A percentile compares a stretch with the other conserved stretches of the same genome.
Evolutionary conservation across 352 stramenopile species (phyloP).

Genomic region (Globisporangium paddicum): DNA sequence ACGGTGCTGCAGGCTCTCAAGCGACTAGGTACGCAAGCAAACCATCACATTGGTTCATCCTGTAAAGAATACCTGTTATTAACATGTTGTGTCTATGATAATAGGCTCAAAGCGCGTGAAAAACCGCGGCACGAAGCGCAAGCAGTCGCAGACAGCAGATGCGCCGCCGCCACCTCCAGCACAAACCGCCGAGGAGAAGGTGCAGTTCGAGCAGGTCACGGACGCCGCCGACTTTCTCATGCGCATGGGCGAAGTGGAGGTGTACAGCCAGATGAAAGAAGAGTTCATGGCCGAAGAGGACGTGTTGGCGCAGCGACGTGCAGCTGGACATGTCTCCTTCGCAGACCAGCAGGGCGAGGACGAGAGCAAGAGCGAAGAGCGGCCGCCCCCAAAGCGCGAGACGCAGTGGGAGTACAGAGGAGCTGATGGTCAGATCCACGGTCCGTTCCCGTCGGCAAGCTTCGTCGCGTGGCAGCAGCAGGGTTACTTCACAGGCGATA

Average conservation of each 20-base stretch:
- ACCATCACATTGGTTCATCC: not conserved
- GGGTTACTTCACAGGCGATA: constrained; percentile 77
- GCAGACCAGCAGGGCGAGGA: constrained; percentile 1
- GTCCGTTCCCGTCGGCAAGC: constrained; percentile 64
- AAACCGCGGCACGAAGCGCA: constrained; percentile 47
- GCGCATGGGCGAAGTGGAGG: constrained; percentile 68
- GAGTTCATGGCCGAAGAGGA: constrained; percentile 71
- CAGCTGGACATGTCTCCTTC: constrained; percentile 22
- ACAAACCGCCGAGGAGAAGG: constrained; percentile 67
- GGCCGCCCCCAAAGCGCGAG: constrained; percentile 25
- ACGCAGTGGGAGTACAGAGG: constrained; percentile 80
- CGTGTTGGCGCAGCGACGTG: constrained; percentile 35
- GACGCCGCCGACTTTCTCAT: constrained; percentile 80
- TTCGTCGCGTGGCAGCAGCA: constrained; percentile 77
- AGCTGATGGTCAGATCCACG: constrained; percentile 65
- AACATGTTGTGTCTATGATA: not conserved
- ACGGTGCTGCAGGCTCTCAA: constrained; percentile 74
- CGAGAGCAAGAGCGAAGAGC: constrained; percentile 50
- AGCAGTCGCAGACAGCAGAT: constrained; percentile 27
- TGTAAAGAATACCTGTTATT: too few relatives aligned
- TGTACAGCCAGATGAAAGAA: constrained; percentile 79
- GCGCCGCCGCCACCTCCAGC: constrained; percentile 7
- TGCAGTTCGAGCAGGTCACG: constrained; percentile 75
- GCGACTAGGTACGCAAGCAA: constrained; percentile 32
- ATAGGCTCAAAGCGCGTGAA: constrained; percentile 53